phyloP scores from a whole-genome alignment of 2,329 filamentous ascomycete genomes.

The Ascochyta fabae region DNA sequence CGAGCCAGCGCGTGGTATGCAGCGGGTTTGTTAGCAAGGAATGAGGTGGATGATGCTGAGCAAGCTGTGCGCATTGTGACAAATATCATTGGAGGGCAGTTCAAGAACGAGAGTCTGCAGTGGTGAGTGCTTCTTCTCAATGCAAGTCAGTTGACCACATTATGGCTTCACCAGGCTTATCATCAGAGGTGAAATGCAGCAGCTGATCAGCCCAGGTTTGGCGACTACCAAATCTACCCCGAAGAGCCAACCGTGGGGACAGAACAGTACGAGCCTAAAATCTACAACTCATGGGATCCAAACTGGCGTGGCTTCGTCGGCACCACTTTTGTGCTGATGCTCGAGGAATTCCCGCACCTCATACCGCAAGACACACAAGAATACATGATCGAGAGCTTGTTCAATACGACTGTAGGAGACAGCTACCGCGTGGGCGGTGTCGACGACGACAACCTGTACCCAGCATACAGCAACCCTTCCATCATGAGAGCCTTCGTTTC shows the following conservation, averaged over 20 bases:
- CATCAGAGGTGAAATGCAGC: not conserved
- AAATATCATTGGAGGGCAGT: constrained; percentile 62
- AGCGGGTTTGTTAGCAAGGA: constrained; percentile 63
- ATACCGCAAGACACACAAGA: constrained; percentile 48
- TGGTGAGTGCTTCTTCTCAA: constrained; percentile 54
- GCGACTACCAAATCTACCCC: constrained; percentile 61
- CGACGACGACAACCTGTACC: constrained; percentile 67
- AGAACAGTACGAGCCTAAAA: constrained; percentile 55
- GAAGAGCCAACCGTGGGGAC: constrained; percentile 66
- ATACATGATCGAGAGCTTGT: constrained; percentile 61
- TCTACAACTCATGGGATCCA: constrained; percentile 67
- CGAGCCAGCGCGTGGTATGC: constrained; percentile 66
- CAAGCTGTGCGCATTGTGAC: constrained; percentile 62
- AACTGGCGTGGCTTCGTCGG: constrained; percentile 71
- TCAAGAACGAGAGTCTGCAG: constrained; percentile 59
- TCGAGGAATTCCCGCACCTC: constrained; percentile 64
- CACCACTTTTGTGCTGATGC: constrained; percentile 63
- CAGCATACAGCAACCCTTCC: constrained; percentile 65
- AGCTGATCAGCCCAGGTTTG: constrained; percentile 45
- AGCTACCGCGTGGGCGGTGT: constrained; percentile 67
- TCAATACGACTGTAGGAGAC: constrained; percentile 64
- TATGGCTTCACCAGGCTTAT: not conserved
- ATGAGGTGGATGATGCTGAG: constrained; percentile 56
- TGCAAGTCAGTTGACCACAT: not conserved
- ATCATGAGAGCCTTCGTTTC: constrained; percentile 69